A percentile compares a stretch with the other conserved stretches of the same genome.
These are phyloP conservation scores for Fusarium sp. DNA, from an alignment of 2,329 filamentous ascomycete genomes.

Conservation along the genomic window DNA sequence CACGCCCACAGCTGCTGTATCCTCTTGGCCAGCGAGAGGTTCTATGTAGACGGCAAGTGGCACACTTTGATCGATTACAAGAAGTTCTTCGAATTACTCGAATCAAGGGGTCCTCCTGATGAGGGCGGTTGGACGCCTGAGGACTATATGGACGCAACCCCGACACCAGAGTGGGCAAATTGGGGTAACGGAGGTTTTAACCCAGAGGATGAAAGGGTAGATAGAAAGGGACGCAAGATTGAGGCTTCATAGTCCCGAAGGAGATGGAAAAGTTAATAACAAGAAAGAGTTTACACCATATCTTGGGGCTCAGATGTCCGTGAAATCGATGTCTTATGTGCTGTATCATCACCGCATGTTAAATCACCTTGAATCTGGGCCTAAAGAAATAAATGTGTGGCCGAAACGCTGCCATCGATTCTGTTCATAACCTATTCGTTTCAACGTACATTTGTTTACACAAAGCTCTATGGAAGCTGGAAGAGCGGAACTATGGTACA, in stretches of 20 bases:
- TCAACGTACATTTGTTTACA: constrained; percentile 55
- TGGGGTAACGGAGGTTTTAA: constrained; percentile 97
- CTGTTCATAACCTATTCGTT: constrained; percentile 48
- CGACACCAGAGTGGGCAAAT: constrained; percentile 83
- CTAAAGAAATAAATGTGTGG: constrained; percentile 42
- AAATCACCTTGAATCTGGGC: neutral
- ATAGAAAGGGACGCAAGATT: constrained; percentile 81
- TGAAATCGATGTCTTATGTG: neutral
- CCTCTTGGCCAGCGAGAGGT: constrained; percentile 84
- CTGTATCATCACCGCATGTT: neutral
- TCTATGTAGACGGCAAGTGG: constrained; percentile 82
- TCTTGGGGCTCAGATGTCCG: neutral
- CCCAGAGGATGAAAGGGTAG: constrained; percentile 86
- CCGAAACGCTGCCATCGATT: constrained; percentile 47
- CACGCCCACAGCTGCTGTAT: constrained; percentile 96
- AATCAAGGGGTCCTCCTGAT: constrained; percentile 67
- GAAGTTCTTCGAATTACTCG: constrained; percentile 85
- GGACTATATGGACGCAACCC: constrained; percentile 18
- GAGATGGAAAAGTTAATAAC: constrained; percentile 6
- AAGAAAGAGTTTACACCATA: neutral
- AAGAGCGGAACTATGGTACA: constrained; percentile 57
- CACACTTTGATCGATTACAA: constrained; percentile 93
- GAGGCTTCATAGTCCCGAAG: constrained; percentile 47
- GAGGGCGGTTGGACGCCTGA: constrained; percentile 65
- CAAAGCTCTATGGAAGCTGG: constrained; percentile 53